Percentiles rank a stretch among this genome's conserved stretches.
These are phyloP conservation scores for Debaryomyces fabryi DNA, from an alignment of 1,139 yeast species.

Conservation along the genomic window DNA sequence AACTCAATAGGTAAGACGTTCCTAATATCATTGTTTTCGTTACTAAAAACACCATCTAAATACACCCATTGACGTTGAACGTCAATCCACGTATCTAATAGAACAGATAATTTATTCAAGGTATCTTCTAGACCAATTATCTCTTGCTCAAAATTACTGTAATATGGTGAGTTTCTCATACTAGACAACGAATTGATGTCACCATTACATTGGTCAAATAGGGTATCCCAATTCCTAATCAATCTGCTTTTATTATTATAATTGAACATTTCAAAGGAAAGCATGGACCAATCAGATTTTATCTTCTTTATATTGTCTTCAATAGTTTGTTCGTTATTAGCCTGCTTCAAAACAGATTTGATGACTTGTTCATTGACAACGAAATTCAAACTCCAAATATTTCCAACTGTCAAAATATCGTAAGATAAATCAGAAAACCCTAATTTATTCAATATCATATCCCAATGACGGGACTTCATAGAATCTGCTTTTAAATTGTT, in stretches of 20 bases:
- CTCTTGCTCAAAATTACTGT: slow-evolving; percentile 61
- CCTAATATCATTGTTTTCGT: slow-evolving; percentile 54
- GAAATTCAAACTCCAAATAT: slow-evolving; percentile 63
- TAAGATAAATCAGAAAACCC: slow-evolving; percentile 19
- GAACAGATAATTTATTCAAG: slow-evolving; percentile 50
- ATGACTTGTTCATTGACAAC: slow-evolving; percentile 48
- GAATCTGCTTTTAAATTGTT: slow-evolving; percentile 58
- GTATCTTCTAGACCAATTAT: slow-evolving; percentile 58
- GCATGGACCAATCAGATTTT: slow-evolving; percentile 49
- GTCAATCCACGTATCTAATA: slow-evolving; percentile 77
- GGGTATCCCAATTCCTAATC: slow-evolving; percentile 67
- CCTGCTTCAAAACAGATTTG: slow-evolving; percentile 57
- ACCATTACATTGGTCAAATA: slow-evolving; percentile 62
- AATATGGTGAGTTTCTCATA: slow-evolving; percentile 74
- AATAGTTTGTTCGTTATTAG: slow-evolving; percentile 72
- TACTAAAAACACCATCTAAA: slow-evolving; percentile 75
- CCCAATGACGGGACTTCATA: slow-evolving; percentile 74
- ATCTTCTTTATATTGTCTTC: slow-evolving; percentile 58
- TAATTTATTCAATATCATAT: slow-evolving; percentile 42
- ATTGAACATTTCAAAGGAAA: slow-evolving; percentile 56
- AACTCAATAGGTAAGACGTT: slow-evolving; percentile 71
- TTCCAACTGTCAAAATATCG: slow-evolving; percentile 50
- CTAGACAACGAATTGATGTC: slow-evolving; percentile 66
- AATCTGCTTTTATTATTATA: slow-evolving; percentile 58
- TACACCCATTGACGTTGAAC: slow-evolving; percentile 91